Evolutionary conservation across 495 filamentous ascomycete genomes (phyloP), one percentile per base, ranked within the genome.

Genomic region (Xylaria telfairii): DNA sequence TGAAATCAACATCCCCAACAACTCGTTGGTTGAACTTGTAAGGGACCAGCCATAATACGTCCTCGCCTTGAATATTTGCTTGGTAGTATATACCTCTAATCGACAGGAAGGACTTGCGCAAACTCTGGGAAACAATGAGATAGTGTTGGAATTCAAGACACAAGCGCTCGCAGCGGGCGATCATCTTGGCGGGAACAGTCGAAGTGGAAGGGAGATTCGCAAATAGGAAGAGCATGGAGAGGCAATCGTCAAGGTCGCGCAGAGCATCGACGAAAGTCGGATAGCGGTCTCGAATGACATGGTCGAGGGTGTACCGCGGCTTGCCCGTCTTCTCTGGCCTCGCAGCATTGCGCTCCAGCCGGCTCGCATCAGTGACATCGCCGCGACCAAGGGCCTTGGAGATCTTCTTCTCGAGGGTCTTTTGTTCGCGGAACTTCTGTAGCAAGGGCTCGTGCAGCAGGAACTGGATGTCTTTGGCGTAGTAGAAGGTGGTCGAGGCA

Each of bases 11-110:
- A 81, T 98, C 96, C 17, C 90, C 92, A 30, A 94, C 94, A 39
- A 97, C 89, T 70, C 91, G 84, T 83, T 98, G 96, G 73, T 97
- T 97, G 81, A 99, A 99, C 72, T 92, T 91, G 83, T 99, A 98
- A 2, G 96, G 96, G 3, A 97, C 96, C 24, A 99, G 85, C 96
- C 96, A 99, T 78, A 99, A 84, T 62, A 98, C 91, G 74, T 99
- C 96, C 81, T 98, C 95, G n/a, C 95, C 95, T 78, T 97, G 94
- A 61, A 99, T 95, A 57, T 92, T 98, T 9, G 95, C 96, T 84
- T 99, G 96, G 82, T 98, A 99, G 83, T 99, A 99, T 76, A 99
- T 98, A 77, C 96, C 96, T 85, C 98, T 99, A 81, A 99, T 98
- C 1, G 93, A 97, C 63, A 99, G 85, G 83, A 99, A 99, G 7